Evolutionary conservation across 257 asterid species (phyloP), one percentile per base, ranked within the genome.

Genomic region (Ophiorrhiza pumila): DNA sequence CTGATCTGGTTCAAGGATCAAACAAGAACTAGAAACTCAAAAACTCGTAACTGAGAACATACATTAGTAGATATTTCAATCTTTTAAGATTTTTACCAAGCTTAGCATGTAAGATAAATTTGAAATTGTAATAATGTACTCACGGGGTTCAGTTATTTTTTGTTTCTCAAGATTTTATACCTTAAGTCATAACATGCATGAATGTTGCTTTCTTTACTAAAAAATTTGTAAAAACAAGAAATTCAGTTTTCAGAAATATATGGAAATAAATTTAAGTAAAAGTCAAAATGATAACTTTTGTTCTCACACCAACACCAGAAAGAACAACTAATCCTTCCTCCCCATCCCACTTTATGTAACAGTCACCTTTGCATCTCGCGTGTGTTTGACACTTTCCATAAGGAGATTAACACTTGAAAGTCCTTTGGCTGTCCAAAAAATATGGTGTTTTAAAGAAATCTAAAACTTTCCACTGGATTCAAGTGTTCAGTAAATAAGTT

Each of bases 351-450:
- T 58, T 13, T 56, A 56, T 56, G 32, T 11, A 14, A 18, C 12
- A 18, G 1, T 25, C 35, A 57, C 37, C 39, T 57, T 14, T 9
- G 37, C 63, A 57, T 57, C 63, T 57, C 63, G 17, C 27, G 12
- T 35, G 63, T 57, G 63, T 11, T 43, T 43, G 49, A 11, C 32
- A 57, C 25, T 25, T n/a, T 20, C 27, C 39, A 1, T 57, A 57
- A 25, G 22, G 17, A 57, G 63, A 57, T 25, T 7, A 1, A 20
- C 20, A 25, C n/a, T n/a, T n/a, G n/a, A n/a, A 34, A 57, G 63
- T 57, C 63, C 37, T 7, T 56, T 23, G 17, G 61, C 10, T 56
- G 61, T 56, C 61, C 61, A 56, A 56, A 56, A 56, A n/a, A 56
- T 22, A 9, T 56, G 61, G 34, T 34, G 5, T 20, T 55, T 9